Evolutionary conservation across 495 filamentous ascomycete species (phyloP), one percentile per base, ranked within the genome.

Genomic region (Penicillium argentinense): DNA sequence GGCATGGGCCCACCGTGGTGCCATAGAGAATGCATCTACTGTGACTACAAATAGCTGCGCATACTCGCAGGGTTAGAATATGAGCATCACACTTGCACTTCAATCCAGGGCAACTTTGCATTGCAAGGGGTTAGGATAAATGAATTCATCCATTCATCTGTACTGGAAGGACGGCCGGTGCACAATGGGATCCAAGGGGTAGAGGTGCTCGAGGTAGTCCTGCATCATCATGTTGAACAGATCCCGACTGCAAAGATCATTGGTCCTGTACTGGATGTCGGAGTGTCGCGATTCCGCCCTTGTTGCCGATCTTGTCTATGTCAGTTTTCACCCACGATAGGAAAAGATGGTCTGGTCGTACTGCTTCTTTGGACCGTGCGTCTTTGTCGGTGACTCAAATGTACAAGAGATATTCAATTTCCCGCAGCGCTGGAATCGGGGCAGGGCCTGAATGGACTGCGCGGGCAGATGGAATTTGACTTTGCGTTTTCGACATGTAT

Each of bases 181-280:
- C 12, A 62, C 52, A 13, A 62, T 44, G 9, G 59, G 59, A 5
- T 59, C 43, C 14, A 62, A 30, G 0, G 56, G 55, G 23, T 62
- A 62, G 2, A 62, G 12, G 19, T 49, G 38, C 12, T 54, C 42
- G 9, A 62, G 32, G 21, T 56, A 62, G 22, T 62, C 59, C 22
- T 56, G 38, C 41, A 62, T 48, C 5, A 62, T 56, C 4, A 25
- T 12, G 18, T 46, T 41, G 11, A 60, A 57, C 5, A 54, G 42
- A n/a, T n/a, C 21, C 16, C 57, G 53, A 14, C 47, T 47, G 29
- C 53, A 57, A 19, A 60, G 18, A 22, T 53, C 47, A 21, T 54
- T 50, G 5, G 49, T 54, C 25, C 40, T 30, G 21, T 56, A 42
- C 12, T 40, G 30, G n/a, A 24, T 9, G 13, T 11, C 19, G 6